Conservation (phyloP, 306 rosid species). For the Fragaria nilgerrensis region DNA sequence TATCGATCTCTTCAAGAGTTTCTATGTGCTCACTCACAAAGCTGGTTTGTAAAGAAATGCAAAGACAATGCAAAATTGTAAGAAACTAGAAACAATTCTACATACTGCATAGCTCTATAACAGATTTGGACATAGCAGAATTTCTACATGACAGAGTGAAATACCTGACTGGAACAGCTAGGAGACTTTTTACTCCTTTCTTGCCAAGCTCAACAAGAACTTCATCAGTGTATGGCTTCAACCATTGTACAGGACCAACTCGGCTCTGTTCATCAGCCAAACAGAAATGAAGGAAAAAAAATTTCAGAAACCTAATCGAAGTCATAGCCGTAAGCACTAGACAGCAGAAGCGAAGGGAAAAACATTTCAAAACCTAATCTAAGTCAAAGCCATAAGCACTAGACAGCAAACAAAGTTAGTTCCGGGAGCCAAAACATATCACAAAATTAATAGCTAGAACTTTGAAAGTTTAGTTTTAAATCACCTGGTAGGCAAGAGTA, state of each 20-base stretch:
- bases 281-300: conserved; percentile 3
- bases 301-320: neutral
- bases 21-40: conserved; percentile 99
- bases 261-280: conserved; percentile 68
- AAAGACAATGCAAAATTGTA: neutral
- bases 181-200: conserved; percentile 86
- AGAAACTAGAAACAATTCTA: neutral
- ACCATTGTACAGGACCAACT: conserved; percentile 99
- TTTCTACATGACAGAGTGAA: neutral
- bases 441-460: neutral
- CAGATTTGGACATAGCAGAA: neutral
- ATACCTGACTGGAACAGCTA: conserved; percentile 99
- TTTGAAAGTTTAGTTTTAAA: conserved; percentile 7
- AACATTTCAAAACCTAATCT: neutral
- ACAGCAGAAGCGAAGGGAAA: neutral
- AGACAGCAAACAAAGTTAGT: neutral
- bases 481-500: conserved; percentile 96
- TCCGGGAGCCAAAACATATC: neutral
- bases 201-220: conserved; percentile 95
- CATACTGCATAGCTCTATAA: neutral
- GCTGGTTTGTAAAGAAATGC: conserved; percentile 37
- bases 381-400: neutral
- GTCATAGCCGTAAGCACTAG: neutral
- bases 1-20: conserved; percentile 96
- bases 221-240: conserved; percentile 96